Base-by-base conservation (phyloP, 2,329 filamentous ascomycete genomes). In the Exophiala calicioides region DNA sequence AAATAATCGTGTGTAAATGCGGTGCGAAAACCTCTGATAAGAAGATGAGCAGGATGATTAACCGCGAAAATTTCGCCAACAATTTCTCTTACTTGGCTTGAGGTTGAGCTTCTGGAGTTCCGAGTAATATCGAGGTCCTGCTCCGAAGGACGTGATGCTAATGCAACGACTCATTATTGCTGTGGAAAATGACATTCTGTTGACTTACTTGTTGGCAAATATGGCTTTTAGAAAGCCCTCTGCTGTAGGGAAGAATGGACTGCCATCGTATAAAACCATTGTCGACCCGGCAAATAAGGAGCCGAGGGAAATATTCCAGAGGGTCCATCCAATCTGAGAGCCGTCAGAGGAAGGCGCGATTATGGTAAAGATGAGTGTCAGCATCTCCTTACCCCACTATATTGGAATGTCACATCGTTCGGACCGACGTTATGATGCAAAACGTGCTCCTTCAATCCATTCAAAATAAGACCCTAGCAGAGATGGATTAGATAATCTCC, bases 271-370 rank as follows among this genome's bases (percentile, higher is more conserved):
- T 9, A 91, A 70, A 1, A 93, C 66, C 1, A 77, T 70, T 3
- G 79, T 75, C 0, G 74, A 72, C 4, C 86, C 86, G 27, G 74
- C 68, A 1, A 84, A 58, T 4, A 90, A 71, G 3, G 74, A 70
- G 10, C 74, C 71, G 0, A 88, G 70, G 21, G 76, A 68, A 33
- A 69, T 65, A 52, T 70, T 69, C 58, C 67, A 72, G 16, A 73
- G 62, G 1, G 72, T 66, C 71, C 71, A 69, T 5, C 65, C 68
- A 53, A 71, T 62, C 51, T 1, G 26, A 27, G 12, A 27, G 12
- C 24, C 7, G 12, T 27, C 24, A 27, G 24, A 7, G 24, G 24
- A 27, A 12, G 24, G 12, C 7, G 24, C 24, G 13, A 32, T 32
- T 3, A n/a, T n/a, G n/a, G n/a, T n/a, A n/a, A n/a, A n/a, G n/a